Evolutionary conservation across 169 alveolate species (phyloP).

Genomic region (Plasmodium inui): DNA sequence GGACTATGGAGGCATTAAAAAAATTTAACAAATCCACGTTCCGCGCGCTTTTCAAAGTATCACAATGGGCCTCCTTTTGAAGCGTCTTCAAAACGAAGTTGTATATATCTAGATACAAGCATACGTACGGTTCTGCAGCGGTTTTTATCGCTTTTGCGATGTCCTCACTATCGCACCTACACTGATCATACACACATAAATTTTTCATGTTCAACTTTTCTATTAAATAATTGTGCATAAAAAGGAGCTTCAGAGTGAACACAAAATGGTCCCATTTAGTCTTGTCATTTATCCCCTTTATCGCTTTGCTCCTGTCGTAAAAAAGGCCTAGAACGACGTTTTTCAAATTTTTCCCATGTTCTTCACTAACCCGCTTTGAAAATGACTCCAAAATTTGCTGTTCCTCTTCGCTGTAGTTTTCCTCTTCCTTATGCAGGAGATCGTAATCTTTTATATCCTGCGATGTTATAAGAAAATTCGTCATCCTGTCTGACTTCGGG

Average conservation of each 20-base stretch:
- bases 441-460: conserved; percentile 54
- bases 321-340: conserved; percentile 29
- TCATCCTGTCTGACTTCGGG: not conserved
- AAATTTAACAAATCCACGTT: conserved; percentile 43
- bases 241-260: conserved; percentile 28
- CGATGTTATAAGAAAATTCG: not conserved
- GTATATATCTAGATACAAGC: conserved; percentile 24
- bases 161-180: not conserved
- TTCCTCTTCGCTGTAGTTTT: conserved; percentile 11
- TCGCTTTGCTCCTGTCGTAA: conserved; percentile 10
- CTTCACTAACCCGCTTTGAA: not conserved
- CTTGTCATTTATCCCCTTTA: not conserved
- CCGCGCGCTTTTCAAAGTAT: not conserved
- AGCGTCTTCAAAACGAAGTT: conserved; percentile 39
- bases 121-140: not conserved
- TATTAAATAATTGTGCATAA: conserved; percentile 70
- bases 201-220: conserved; percentile 71
- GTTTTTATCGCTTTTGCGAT: conserved; percentile 1
- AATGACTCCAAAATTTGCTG: conserved; percentile 2
- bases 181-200: conserved; percentile 24
- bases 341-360: conserved; percentile 13
- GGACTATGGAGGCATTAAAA: conserved; percentile 64
- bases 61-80: conserved; percentile 23
- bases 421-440: conserved; percentile 36
- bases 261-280: conserved; percentile 5